Evolutionary conservation across 2,329 filamentous ascomycete species (phyloP).

Genomic region (Stachybotrys chlorohalonatus): DNA sequence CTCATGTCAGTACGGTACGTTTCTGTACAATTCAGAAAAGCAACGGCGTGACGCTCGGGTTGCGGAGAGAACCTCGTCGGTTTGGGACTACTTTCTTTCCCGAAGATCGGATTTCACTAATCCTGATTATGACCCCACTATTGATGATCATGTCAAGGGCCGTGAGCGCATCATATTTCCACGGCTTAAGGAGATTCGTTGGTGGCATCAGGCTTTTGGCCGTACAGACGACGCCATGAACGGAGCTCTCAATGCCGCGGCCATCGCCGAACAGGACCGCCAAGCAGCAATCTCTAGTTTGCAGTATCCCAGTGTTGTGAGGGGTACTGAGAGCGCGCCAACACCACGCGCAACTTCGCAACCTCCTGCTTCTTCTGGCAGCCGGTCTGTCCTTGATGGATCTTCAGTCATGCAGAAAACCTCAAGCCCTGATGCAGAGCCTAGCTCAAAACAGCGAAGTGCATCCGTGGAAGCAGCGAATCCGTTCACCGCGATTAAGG

Average conservation of each 20-base stretch:
- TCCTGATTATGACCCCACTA: slow-evolving; percentile 60
- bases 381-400: slow-evolving; percentile 40
- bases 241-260: slow-evolving; percentile 46
- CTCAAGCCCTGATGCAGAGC: slow-evolving; percentile 30
- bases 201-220: slow-evolving; percentile 89
- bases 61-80: slow-evolving; percentile 66
- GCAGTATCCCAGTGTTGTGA: slow-evolving; percentile 17
- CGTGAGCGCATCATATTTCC: slow-evolving; percentile 82
- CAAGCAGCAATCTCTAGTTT: slow-evolving; percentile 25
- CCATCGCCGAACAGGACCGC: slow-evolving; percentile 36
- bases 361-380: slow-evolving; percentile 26
- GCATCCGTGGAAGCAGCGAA: slow-evolving; percentile 33
- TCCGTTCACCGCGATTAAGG: slow-evolving; percentile 36
- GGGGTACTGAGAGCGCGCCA: slow-evolving; percentile 15
- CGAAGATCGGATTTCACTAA: slow-evolving; percentile 77
- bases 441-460: slow-evolving; percentile 31
- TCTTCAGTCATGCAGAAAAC: slow-evolving; percentile 50
- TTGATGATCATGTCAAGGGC: slow-evolving; percentile 72
- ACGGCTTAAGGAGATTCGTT: slow-evolving; percentile 65
- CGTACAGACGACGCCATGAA: slow-evolving; percentile 93
- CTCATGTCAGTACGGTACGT: slow-evolving; percentile 94
- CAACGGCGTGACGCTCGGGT: slow-evolving; percentile 66
- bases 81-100: slow-evolving; percentile 92
- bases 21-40: slow-evolving; percentile 91
- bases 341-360: slow-evolving; percentile 23